These are phyloP conservation scores for Exophiala alcalophila DNA, from an alignment of 2,329 filamentous ascomycete species.

Conservation along the genomic window DNA sequence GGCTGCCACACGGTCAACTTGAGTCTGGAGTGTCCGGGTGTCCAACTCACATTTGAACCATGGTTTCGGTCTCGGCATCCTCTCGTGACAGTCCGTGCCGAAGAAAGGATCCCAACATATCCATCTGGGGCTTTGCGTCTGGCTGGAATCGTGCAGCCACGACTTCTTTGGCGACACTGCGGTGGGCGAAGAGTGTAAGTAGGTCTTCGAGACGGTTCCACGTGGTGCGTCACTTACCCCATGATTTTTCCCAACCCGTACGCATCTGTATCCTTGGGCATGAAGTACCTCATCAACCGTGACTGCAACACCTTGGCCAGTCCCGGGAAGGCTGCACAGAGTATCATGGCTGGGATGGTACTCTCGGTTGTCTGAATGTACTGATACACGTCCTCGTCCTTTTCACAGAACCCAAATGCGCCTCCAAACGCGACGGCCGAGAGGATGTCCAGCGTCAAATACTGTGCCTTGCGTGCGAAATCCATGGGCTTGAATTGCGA, in stretches of 20 bases:
- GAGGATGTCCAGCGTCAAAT: slow-evolving; percentile 25
- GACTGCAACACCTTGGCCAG: slow-evolving; percentile 22
- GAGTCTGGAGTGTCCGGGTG: not conserved
- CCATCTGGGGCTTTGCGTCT: slow-evolving; percentile 20
- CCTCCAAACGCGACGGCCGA: slow-evolving; percentile 21
- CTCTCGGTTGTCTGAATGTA: slow-evolving; percentile 19
- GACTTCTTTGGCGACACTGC: slow-evolving; percentile 28
- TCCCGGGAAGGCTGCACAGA: slow-evolving; percentile 22
- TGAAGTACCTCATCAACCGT: slow-evolving; percentile 11
- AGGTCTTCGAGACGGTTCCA: too few species aligned
- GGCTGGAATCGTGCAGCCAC: slow-evolving; percentile 27
- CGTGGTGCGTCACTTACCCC: too few species aligned
- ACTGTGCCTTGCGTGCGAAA: slow-evolving; percentile 20
- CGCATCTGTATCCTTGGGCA: slow-evolving; percentile 22
- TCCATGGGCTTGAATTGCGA: slow-evolving; percentile 15
- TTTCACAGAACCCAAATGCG: slow-evolving; percentile 22
- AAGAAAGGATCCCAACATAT: slow-evolving; percentile 36
- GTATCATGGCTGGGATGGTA: slow-evolving; percentile 20
- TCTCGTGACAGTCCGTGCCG: slow-evolving; percentile 27
- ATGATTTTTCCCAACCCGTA: slow-evolving; percentile 24
- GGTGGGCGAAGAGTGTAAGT: too few species aligned
- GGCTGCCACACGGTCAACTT: slow-evolving; percentile 30
- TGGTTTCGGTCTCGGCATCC: slow-evolving; percentile 20
- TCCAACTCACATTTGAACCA: slow-evolving; percentile 21
- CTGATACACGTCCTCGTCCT: slow-evolving; percentile 18